Percentiles rank a stretch among this genome's conserved stretches.
Evolutionary conservation across 2,329 filamentous ascomycete species (phyloP).

Genomic region (Fusarium sp.): DNA sequence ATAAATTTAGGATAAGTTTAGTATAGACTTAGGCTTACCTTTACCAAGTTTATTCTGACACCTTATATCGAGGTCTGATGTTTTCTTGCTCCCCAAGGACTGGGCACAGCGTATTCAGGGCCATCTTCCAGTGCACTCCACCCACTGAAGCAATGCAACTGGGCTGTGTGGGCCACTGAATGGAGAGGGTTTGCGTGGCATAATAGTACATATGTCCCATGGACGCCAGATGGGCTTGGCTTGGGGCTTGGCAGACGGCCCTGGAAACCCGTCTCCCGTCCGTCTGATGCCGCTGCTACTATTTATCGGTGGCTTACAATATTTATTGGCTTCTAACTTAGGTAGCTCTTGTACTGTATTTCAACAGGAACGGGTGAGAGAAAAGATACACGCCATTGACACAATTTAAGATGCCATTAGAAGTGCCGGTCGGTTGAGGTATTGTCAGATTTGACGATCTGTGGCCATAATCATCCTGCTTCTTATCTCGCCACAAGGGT

Average conservation of each 20-base stretch:
- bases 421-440: neutral
- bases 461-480: neutral
- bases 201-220: neutral
- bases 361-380: neutral
- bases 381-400: conserved; percentile 1
- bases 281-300: neutral
- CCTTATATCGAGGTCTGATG: no score
- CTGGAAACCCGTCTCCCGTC: conserved; percentile 20
- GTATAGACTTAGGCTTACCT: no score
- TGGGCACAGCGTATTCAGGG: conserved; percentile 19
- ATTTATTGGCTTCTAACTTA: conserved; percentile 12
- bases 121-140: conserved; percentile 15
- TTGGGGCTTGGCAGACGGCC: conserved; percentile 27
- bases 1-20: no score
- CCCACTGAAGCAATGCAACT: conserved; percentile 22
- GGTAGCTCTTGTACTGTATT: neutral
- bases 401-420: neutral
- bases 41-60: no score
- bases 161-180: conserved; percentile 6
- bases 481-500: neutral
- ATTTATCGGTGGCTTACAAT: conserved; percentile 15
- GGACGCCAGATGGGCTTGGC: conserved; percentile 23
- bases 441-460: conserved; percentile 1
- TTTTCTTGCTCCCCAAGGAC: no score
- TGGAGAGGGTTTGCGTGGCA: conserved; percentile 30